Evolutionary conservation across 345 rosid genomes (phyloP).

Genomic region (Nasturtium officinale): DNA sequence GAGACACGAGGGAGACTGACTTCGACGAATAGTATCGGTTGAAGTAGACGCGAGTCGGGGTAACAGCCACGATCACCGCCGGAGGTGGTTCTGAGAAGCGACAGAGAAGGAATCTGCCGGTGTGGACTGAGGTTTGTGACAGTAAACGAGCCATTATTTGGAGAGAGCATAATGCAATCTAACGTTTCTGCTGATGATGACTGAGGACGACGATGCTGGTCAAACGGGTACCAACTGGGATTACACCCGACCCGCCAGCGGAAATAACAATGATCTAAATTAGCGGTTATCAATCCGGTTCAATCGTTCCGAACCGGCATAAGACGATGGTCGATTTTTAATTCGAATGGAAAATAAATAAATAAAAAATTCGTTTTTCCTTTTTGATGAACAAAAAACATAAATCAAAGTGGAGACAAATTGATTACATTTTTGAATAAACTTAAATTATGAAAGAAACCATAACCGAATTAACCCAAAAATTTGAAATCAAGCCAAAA

Average conservation of each 20-base stretch:
- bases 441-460: no score
- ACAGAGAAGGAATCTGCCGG: background rate
- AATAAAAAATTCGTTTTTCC: no score
- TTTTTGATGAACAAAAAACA: no score
- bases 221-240: constrained; percentile 24
- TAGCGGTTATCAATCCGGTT: constrained; percentile 6
- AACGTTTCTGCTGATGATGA: background rate
- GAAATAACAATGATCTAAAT: background rate
- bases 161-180: constrained; percentile 7
- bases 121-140: constrained; percentile 16
- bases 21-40: constrained; percentile 32
- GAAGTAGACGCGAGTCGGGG: constrained; percentile 27
- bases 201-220: constrained; percentile 20
- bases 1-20: constrained; percentile 15
- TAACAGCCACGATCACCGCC: background rate
- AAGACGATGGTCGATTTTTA: background rate
- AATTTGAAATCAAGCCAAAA: background rate
- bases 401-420: background rate
- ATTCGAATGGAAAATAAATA: background rate
- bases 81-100: constrained; percentile 20
- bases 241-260: constrained; percentile 1
- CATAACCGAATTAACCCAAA: no score
- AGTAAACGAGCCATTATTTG: constrained; percentile 17
- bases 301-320: background rate
- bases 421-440: no score